Evolutionary conservation across 2,329 filamentous ascomycete genomes (phyloP), one percentile per base, ranked within the genome.

Genomic region (Paraconiothyrium brasiliense): DNA sequence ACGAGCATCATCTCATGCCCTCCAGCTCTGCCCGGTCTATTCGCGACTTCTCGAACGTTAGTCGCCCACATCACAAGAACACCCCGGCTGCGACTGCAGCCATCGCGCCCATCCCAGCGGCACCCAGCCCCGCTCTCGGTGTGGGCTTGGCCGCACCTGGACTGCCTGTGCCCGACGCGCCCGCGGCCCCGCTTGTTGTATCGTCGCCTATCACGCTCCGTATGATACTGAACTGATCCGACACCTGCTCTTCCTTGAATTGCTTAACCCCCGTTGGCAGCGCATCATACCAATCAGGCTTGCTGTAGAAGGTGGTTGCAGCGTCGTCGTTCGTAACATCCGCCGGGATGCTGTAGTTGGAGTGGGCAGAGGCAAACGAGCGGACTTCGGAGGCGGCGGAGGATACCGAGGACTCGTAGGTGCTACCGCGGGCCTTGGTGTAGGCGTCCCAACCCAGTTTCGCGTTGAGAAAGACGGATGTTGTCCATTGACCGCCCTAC

Each of bases 181-280:
- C 58, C 30, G 65, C 59, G 1, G 61, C 62, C 3, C 47, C 60
- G n/a, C 51, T 57, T 4, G 44, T 56, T 22, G 55, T 43, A 35
- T 48, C 50, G 3, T 47, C 39, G n/a, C 24, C 51, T 44, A 75
- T 72, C 1, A 75, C 63, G 3, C 58, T 65, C 56, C 69, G 64
- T 9, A 76, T 66, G 48, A 73, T 71, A 41, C 71, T 74, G 54
- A 73, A 76, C 63, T 76, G 70, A 49, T 74, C 69, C 11, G 54
- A 54, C 11, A 75, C 73, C 65, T 75, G 73, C 50, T 68, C 64
- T 57, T 76, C 73, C 65, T 76, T 76, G 58, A 75, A 76, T 27
- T 62, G 59, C 30, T 66, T 57, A n/a, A 66, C 73, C 22, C 63
- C 62, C 39, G 62, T 70, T 27, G 73, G 73, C 54, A 76, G 63